These are phyloP conservation scores for Lachnellula hyalina DNA, from an alignment of 2,329 filamentous ascomycete species.

Conservation along the genomic window DNA sequence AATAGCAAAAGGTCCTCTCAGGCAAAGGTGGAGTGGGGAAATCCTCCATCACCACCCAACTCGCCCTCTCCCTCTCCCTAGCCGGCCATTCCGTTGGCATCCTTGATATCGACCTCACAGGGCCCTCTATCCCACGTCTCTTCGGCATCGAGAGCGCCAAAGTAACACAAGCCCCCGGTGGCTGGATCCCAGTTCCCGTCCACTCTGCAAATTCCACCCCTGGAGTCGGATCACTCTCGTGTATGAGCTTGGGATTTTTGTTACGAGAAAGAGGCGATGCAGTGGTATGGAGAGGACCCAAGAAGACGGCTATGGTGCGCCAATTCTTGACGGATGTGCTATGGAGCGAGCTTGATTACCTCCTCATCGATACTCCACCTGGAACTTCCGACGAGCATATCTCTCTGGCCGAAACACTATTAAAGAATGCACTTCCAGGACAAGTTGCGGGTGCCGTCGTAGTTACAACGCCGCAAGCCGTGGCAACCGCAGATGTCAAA, in stretches of 20 bases:
- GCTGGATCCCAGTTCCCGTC: constrained; percentile 86
- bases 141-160: constrained; percentile 85
- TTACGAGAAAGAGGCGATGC: constrained; percentile 79
- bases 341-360: constrained; percentile 83
- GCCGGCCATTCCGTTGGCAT: constrained; percentile 88
- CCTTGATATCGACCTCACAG: constrained; percentile 92
- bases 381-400: constrained; percentile 98
- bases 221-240: constrained; percentile 61
- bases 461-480: constrained; percentile 92
- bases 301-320: constrained; percentile 98
- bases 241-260: constrained; percentile 92
- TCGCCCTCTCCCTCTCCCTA: constrained; percentile 82
- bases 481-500: constrained; percentile 83
- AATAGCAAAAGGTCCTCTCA: constrained; percentile 60
- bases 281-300: constrained; percentile 95
- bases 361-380: constrained; percentile 92
- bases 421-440: constrained; percentile 55
- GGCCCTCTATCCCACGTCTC: constrained; percentile 92
- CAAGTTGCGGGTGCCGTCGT: constrained; percentile 85
- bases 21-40: constrained; percentile 98
- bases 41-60: constrained; percentile 94
- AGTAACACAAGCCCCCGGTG: constrained; percentile 84
- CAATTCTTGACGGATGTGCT: constrained; percentile 91
- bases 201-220: constrained; percentile 53
- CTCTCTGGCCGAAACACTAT: constrained; percentile 80